Percentiles rank a stretch among this genome's conserved stretches.
These are phyloP conservation scores for Hypoxylon rubiginosum DNA, from an alignment of 2,329 filamentous ascomycete genomes.

Conservation along the genomic window DNA sequence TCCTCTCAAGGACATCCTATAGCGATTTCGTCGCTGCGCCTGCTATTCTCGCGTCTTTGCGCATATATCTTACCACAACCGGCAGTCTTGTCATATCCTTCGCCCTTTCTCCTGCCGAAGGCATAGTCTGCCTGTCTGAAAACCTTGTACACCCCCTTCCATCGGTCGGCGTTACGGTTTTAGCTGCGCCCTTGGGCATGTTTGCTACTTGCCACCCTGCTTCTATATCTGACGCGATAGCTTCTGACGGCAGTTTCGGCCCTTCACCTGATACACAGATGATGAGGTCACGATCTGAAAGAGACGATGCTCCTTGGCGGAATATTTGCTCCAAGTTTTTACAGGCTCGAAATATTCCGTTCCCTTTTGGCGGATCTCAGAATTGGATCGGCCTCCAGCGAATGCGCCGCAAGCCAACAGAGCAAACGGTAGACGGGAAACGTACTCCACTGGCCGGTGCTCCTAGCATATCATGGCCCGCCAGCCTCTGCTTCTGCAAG, in stretches of 20 bases:
- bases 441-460: constrained; percentile 54
- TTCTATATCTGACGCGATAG: constrained; percentile 53
- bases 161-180: constrained; percentile 60
- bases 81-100: constrained; percentile 67
- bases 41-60: constrained; percentile 63
- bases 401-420: constrained; percentile 59
- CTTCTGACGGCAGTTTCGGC: constrained; percentile 55
- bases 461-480: constrained; percentile 66
- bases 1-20: constrained; percentile 57
- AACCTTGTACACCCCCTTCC: constrained; percentile 56
- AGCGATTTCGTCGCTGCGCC: constrained; percentile 50
- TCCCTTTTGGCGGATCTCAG: constrained; percentile 56
- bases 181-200: constrained; percentile 68
- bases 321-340: constrained; percentile 65
- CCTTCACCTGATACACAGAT: constrained; percentile 68
- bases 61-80: constrained; percentile 68
- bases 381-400: constrained; percentile 67
- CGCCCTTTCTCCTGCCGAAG: constrained; percentile 62
- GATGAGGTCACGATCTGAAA: constrained; percentile 57
- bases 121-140: constrained; percentile 63
- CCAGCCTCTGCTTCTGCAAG: constrained; percentile 66
- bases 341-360: constrained; percentile 63
- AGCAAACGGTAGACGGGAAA: constrained; percentile 59
- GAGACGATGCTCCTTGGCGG: constrained; percentile 63
- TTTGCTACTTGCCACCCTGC: constrained; percentile 59